Base-by-base conservation (phyloP, 2,329 filamentous ascomycete species). In the Scolecobasidium constrictum region DNA sequence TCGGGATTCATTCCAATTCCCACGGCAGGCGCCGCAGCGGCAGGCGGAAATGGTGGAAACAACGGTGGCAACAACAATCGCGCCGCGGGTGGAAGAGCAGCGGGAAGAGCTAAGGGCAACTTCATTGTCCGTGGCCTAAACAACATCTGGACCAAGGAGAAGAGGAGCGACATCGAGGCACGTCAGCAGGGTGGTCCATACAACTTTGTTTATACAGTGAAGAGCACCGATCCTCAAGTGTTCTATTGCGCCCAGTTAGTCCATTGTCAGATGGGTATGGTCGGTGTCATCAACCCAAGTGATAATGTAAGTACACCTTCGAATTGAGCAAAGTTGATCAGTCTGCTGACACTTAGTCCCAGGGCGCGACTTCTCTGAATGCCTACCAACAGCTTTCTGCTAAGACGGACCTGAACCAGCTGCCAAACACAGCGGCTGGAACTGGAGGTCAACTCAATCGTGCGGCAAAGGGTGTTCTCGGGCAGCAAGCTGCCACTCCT, bases 221-320 rank as follows among this genome's bases (percentile, higher is more conserved):
- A 40, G 11, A 59, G 54, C 31, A 58, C 57, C 12, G 47, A 52
- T 12, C 61, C 61, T n/a, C 50, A 62, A 46, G 62, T 59, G 56
- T 60, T 59, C 52, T 64, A 64, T 54, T 64, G 61, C 54, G 53
- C 56, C n/a, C 59, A 60, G 42, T 58, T 49, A 39, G 43, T 49
- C 49, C 61, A 64, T 46, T 64, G 61, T 53, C 56, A 61, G 46
- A 43, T 28, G 31, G 60, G 60, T 40, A 63, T 63, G 61, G 61
- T 62, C 21, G 59, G 57, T 49, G 60, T 59, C 4, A 60, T 63
- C 53, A 63, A 63, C 52, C 51, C 53, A 42, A 52, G 56, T 6
- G 9, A 7, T 6, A 16, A 20, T 20, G 57, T 61, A 53, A 54
- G 58, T 53, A n/a, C n/a, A 31, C 3, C 35, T 16, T 28, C 7